These are phyloP conservation scores for Paulinella micropora DNA, from an alignment of 78 protist genomes.

Conservation along the genomic window DNA sequence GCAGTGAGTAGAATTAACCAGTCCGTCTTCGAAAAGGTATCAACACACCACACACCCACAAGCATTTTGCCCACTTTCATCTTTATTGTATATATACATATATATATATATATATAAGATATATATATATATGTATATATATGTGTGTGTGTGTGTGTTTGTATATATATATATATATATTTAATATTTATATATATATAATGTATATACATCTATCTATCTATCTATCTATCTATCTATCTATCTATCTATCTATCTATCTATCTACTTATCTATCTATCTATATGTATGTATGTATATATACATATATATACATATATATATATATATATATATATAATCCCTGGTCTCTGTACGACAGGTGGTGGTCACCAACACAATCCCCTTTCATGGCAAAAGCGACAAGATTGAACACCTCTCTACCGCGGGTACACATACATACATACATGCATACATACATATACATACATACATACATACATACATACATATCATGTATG, in stretches of 20 bases:
- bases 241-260: background rate
- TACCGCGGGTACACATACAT: background rate
- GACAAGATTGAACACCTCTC: no score
- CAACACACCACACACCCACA: no score
- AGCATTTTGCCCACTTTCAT: background rate
- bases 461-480: background rate
- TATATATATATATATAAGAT: background rate
- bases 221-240: background rate
- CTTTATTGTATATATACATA: background rate
- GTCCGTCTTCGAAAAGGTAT: constrained; percentile 11
- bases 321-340: background rate
- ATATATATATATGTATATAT: background rate
- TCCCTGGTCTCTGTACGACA: no score
- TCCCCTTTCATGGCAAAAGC: no score
- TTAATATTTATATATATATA: background rate
- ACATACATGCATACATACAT: background rate
- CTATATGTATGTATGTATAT: background rate
- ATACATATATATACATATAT: background rate
- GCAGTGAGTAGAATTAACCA: constrained; percentile 2
- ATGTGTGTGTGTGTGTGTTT: background rate
- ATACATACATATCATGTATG: background rate
- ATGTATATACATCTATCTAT: background rate
- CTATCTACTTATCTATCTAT: background rate
- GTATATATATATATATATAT: background rate
- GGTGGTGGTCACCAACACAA: no score